Conservation (phyloP, 352 stramenopile species). For the Globisporangium acanthophoron region DNA sequence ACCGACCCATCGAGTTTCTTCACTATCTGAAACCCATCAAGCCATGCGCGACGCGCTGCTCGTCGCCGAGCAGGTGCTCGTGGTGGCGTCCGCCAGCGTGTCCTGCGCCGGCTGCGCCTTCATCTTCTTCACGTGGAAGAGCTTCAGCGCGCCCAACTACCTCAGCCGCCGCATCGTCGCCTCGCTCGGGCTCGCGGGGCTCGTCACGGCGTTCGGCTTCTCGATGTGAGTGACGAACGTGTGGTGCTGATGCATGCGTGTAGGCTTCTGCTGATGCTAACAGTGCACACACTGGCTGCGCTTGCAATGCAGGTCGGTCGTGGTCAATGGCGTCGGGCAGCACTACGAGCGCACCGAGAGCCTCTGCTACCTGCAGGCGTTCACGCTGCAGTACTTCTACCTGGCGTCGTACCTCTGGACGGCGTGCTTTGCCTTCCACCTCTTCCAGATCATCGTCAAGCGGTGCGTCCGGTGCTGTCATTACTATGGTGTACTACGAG, state of each 20-base stretch:
- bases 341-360: conserved; percentile 38
- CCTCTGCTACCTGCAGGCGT: conserved; percentile 62
- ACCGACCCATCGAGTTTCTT: not conserved
- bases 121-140: conserved; percentile 67
- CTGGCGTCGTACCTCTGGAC: conserved; percentile 83
- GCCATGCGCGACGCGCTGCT: conserved; percentile 12
- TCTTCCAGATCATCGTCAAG: conserved; percentile 85
- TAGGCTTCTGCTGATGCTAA: too few relatives aligned
- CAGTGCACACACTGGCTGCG: not conserved
- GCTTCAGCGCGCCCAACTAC: conserved; percentile 57
- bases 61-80: conserved; percentile 38
- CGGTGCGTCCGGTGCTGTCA: conserved; percentile 19
- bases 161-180: conserved; percentile 64
- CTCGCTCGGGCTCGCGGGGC: conserved; percentile 55
- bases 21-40: not conserved
- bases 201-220: conserved; percentile 59
- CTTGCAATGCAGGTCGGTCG: conserved; percentile 31
- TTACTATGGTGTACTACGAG: not conserved
- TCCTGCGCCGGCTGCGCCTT: conserved; percentile 67
- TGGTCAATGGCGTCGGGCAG: conserved; percentile 45
- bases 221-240: conserved; percentile 28
- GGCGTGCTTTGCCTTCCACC: conserved; percentile 77
- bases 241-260: too few relatives aligned
- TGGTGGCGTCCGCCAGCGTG: conserved; percentile 44
- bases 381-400: conserved; percentile 77